Conservation (phyloP, 2,329 filamentous ascomycete species). For the Stachybotrys elegans region DNA sequence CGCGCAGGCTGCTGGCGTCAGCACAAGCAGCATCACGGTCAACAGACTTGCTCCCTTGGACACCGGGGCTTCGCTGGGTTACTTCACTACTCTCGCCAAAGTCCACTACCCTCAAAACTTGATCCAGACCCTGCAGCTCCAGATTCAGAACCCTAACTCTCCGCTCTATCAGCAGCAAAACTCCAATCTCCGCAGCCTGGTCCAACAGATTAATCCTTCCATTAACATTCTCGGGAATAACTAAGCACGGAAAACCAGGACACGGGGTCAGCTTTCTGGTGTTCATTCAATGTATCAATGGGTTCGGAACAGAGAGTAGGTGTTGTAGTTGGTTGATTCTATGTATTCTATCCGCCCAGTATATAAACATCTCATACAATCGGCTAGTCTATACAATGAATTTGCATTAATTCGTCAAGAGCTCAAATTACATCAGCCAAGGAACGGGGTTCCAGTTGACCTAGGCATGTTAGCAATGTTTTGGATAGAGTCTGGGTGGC, state of each 20-base stretch:
- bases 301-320: no score
- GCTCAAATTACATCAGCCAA: no score
- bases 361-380: no score
- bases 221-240: background rate
- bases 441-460: no score
- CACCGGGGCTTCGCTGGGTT: background rate
- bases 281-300: no score
- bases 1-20: background rate
- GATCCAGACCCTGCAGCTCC: background rate
- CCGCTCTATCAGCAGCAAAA: background rate
- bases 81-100: background rate
- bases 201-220: background rate
- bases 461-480: no score
- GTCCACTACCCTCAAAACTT: background rate
- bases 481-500: no score
- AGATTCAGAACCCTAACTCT: background rate
- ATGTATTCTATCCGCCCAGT: no score
- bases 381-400: no score
- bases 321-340: no score
- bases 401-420: no score
- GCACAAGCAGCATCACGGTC: background rate
- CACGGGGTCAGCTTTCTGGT: no score
- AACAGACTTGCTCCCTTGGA: background rate
- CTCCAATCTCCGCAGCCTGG: background rate
- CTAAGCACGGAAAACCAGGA: background rate